These are phyloP conservation scores for Saccharomyces uvarum DNA, from an alignment of 1,139 yeast genomes.

Conservation along the genomic window DNA sequence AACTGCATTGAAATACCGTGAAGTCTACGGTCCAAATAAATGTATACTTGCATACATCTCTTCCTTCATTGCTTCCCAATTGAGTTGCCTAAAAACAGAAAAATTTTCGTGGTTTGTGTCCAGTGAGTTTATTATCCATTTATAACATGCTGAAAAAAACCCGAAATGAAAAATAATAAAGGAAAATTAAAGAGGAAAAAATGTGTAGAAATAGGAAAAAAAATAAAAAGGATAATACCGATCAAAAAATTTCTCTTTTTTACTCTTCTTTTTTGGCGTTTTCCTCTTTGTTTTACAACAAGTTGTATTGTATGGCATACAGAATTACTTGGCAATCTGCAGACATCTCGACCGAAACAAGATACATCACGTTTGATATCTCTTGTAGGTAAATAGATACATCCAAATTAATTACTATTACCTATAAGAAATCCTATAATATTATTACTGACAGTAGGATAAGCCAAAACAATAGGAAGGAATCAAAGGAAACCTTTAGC, in stretches of 20 bases:
- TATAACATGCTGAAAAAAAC: background rate
- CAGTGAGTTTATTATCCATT: background rate
- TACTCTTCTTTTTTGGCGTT: background rate
- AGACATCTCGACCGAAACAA: background rate
- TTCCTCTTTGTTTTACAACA: background rate
- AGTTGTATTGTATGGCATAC: background rate
- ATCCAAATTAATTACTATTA: background rate
- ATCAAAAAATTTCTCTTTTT: background rate
- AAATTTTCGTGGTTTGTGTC: background rate
- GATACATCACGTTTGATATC: background rate
- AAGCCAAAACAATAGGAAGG: background rate
- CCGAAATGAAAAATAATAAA: conserved; percentile 1
- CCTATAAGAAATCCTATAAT: background rate
- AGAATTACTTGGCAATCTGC: background rate
- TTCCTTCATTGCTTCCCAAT: background rate
- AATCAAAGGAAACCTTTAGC: background rate
- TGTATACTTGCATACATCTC: background rate
- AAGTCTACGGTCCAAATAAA: background rate
- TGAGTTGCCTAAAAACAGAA: background rate
- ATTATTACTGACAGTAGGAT: background rate
- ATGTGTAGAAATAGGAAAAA: conserved; percentile 1
- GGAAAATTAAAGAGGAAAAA: conserved; percentile 1
- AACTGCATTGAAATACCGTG: background rate
- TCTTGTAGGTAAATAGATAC: background rate
- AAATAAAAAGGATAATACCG: conserved; percentile 1